phyloP scores from a whole-genome alignment of 805 yeast genomes.

The Saturnispora mendoncae region DNA sequence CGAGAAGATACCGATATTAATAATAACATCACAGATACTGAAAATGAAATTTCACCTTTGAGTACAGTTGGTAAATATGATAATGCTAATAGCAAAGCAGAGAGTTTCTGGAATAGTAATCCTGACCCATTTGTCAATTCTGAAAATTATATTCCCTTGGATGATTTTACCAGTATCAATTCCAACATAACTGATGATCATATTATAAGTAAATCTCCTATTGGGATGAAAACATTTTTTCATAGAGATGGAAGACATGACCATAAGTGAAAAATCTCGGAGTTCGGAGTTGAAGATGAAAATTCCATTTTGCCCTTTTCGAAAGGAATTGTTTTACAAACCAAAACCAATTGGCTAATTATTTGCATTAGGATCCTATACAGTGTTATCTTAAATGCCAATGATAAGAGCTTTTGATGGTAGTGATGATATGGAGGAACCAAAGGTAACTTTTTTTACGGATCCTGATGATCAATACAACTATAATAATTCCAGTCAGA shows the following conservation, averaged over 20 bases:
- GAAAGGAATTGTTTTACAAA: too few species aligned
- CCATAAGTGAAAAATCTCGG: not conserved
- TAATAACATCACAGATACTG: not conserved
- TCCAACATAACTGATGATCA: not conserved
- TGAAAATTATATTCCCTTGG: not conserved
- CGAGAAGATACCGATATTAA: too few species aligned
- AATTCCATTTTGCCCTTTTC: too few species aligned
- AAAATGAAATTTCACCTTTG: too few species aligned
- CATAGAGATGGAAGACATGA: not conserved
- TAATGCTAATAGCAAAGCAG: not conserved
- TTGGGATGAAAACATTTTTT: conserved; percentile 4
- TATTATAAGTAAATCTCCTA: conserved; percentile 4
- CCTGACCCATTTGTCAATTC: not conserved
- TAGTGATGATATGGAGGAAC: not conserved
- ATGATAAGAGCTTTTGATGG: not conserved
- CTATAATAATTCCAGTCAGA: not conserved
- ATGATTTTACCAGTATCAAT: not conserved
- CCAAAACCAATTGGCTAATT: too few species aligned
- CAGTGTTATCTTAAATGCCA: not conserved
- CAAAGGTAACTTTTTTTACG: conserved; percentile 17
- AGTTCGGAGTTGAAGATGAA: not conserved
- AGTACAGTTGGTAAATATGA: too few species aligned
- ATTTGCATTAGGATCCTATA: not conserved
- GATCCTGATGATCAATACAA: conserved; percentile 15
- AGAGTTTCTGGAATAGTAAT: not conserved